These are phyloP conservation scores for Pelargonium nanum DNA, from an alignment of 345 rosid species.

Conservation along the genomic window DNA sequence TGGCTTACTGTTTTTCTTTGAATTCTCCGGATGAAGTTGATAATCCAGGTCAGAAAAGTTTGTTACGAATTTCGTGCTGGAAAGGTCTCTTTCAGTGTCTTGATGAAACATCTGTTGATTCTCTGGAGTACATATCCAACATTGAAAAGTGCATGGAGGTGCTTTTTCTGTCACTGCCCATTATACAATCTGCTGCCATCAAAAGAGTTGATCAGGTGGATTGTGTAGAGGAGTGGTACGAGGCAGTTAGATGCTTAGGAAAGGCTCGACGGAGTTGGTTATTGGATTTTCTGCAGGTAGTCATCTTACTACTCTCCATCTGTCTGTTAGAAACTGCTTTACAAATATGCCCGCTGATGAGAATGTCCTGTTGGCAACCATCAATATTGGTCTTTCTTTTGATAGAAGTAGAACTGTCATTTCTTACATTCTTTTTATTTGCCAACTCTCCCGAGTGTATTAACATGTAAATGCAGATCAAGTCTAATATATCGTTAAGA, in stretches of 20 bases:
- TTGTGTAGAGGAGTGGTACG: conserved; percentile 47
- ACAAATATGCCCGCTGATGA: no score
- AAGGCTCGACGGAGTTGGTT: conserved; percentile 59
- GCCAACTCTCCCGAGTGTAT: background rate
- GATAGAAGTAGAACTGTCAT: no score
- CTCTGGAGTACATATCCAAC: conserved; percentile 35
- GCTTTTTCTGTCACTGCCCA: conserved; percentile 53
- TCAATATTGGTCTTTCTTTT: no score
- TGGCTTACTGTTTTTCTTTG: conserved; percentile 39
- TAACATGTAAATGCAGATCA: background rate
- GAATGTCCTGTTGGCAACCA: no score
- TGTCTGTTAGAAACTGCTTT: background rate
- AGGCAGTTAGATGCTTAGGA: conserved; percentile 57
- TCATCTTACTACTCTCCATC: background rate
- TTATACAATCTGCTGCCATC: conserved; percentile 21
- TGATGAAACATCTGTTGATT: conserved; percentile 53
- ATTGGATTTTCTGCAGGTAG: conserved; percentile 63
- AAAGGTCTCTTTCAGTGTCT: conserved; percentile 63
- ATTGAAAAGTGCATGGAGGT: conserved; percentile 60
- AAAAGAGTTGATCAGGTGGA: conserved; percentile 19
- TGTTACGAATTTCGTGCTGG: conserved; percentile 64
- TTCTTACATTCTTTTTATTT: background rate
- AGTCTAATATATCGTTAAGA: no score
- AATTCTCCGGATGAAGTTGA: conserved; percentile 32
- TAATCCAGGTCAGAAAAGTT: conserved; percentile 34